phyloP scores from a whole-genome alignment of 2,329 filamentous ascomycete species.

The Aspergillus transmontanensis region DNA sequence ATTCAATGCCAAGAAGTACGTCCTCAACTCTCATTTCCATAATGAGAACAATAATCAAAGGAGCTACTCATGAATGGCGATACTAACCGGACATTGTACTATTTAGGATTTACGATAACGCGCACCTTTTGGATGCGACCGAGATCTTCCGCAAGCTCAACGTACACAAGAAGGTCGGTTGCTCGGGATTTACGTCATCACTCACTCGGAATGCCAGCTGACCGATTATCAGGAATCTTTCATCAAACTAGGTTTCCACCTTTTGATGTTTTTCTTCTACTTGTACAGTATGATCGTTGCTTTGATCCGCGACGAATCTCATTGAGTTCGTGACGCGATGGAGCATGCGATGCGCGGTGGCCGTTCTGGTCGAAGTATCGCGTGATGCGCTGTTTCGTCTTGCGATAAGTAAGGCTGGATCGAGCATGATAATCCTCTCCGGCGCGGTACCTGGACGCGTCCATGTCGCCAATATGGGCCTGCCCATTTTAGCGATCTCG shows the following conservation, averaged over 20 bases:
- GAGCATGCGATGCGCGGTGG: conserved; percentile 45
- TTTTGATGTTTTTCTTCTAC: conserved; percentile 99
- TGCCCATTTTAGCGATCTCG: not conserved
- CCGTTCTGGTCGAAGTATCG: conserved; percentile 19
- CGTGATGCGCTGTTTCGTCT: conserved; percentile 9
- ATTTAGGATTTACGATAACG: conserved; percentile 89
- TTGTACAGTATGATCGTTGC: conserved; percentile 98
- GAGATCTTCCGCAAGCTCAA: conserved; percentile 99
- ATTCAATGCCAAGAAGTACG: conserved; percentile 98
- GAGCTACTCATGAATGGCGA: not conserved
- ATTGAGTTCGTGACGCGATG: conserved; percentile 59
- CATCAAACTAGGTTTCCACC: conserved; percentile 96
- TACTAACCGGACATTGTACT: conserved; percentile 25
- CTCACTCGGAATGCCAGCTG: conserved; percentile 10
- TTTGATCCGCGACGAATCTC: conserved; percentile 90
- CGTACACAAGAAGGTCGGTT: conserved; percentile 89
- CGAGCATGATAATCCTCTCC: not conserved
- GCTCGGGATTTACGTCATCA: conserved; percentile 12
- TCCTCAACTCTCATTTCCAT: conserved; percentile 23
- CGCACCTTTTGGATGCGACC: conserved; percentile 93
- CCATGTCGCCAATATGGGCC: not conserved
- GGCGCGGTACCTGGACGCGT: not conserved
- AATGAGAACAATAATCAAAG: not conserved
- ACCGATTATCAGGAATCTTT: conserved; percentile 78
- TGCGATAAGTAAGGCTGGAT: conserved; percentile 6